Base-by-base conservation (phyloP, 805 yeast species). In the Yamadazyma endophytica region DNA sequence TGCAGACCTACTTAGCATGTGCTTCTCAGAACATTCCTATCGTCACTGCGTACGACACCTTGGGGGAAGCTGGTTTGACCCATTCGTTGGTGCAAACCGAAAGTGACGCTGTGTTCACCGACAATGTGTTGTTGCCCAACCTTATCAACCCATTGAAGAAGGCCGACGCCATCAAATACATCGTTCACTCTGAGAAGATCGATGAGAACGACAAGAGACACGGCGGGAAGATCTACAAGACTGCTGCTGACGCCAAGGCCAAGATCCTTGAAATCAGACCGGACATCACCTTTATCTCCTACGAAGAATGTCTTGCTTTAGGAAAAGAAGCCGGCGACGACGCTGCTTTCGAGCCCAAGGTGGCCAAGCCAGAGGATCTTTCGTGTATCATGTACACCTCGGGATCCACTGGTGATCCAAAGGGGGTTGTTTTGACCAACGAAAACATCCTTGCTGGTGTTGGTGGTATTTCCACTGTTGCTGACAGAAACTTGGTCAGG, bases 41-140 rank as follows among this genome's bases (percentile, higher is more conserved):
- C 35, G 97, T 88, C 24, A 92, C 98, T 11, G 97, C 98, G 22
- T 92, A 92, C 59, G 97, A 89, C 58, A 87, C 96, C 25, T 70
- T 89, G 44, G 97, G 97, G 36, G 95, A 87, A 59, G 71, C 73
- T 21, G 96, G 96, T 15, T 71, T 89, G 51, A 82, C 81, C 35
- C 95, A 83, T 60, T 88, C 97, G 3, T 69, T 92, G 51, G 70
- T 73, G 24, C 85, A 89, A 63, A 87, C 97, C 4, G 84, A 71
- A 29, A 77, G 95, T 17, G 68, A 60, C 32, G 95, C 81, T 14
- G 68, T 92, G 37, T 87, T 82, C 60, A 83, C 95, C 27, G 97
- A 92, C 56, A 88, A 83, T 51, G 68, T 74, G 13, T 70, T 89
- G 38, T 69, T 92, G 46, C 50, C 53, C 20, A 72, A 79, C 35